A percentile compares a stretch with the other conserved stretches of the same genome.
phyloP scores from a whole-genome alignment of 2,329 filamentous ascomycete species.

The Fusarium sp. region DNA sequence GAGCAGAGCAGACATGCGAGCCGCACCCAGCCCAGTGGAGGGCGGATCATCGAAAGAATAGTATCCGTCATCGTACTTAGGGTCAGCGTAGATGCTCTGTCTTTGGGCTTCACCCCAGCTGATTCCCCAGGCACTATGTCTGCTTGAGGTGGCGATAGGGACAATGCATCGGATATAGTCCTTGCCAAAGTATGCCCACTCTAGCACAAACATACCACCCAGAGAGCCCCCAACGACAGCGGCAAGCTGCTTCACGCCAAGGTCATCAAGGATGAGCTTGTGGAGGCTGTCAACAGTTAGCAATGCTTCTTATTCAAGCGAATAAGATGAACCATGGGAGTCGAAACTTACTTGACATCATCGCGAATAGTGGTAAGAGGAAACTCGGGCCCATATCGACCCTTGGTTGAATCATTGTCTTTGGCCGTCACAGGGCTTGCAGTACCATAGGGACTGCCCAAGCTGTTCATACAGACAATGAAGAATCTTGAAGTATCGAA shows the following conservation, averaged over 20 bases:
- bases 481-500: slow-evolving; percentile 89
- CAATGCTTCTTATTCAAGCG: not conserved
- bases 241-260: slow-evolving; percentile 83
- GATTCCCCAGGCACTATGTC: slow-evolving; percentile 90
- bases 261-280: slow-evolving; percentile 82
- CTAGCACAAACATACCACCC: slow-evolving; percentile 90
- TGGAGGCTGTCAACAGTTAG: slow-evolving; percentile 70
- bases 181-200: slow-evolving; percentile 92
- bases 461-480: slow-evolving; percentile 86
- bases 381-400: slow-evolving; percentile 93
- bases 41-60: slow-evolving; percentile 91
- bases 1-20: slow-evolving; percentile 94
- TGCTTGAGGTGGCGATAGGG: slow-evolving; percentile 85
- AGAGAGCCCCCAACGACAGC: slow-evolving; percentile 87
- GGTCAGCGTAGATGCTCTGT: slow-evolving; percentile 96
- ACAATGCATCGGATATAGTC: slow-evolving; percentile 85
- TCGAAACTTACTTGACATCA: slow-evolving; percentile 83
- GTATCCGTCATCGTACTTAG: slow-evolving; percentile 98
- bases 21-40: slow-evolving; percentile 86
- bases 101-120: slow-evolving; percentile 91
- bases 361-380: slow-evolving; percentile 95
- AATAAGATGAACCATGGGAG: no score
- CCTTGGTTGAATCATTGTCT: slow-evolving; percentile 80
- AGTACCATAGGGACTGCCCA: slow-evolving; percentile 87
- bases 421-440: slow-evolving; percentile 91